A percentile compares a stretch with the other conserved stretches of the same genome.
These are phyloP conservation scores for Astrothelium subdiscretum DNA, from an alignment of 495 filamentous ascomycete species.

Conservation along the genomic window DNA sequence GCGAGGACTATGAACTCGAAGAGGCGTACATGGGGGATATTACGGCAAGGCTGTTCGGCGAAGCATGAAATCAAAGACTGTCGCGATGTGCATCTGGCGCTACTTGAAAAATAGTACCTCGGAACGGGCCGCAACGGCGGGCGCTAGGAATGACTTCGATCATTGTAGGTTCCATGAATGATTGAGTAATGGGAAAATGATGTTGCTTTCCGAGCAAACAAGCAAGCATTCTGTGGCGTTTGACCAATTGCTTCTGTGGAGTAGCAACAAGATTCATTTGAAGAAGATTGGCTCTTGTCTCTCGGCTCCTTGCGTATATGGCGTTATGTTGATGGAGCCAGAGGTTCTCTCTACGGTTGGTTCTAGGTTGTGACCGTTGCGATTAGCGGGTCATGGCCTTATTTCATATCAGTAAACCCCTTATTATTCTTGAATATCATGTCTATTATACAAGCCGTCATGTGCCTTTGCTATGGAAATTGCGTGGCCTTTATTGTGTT, in stretches of 20 bases:
- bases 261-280: neutral
- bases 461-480: neutral
- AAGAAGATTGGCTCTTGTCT: neutral
- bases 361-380: too few relatives aligned
- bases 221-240: neutral
- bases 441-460: neutral
- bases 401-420: neutral
- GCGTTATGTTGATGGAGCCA: too few relatives aligned
- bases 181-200: neutral
- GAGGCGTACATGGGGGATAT: constrained; percentile 84
- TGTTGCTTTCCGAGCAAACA: neutral
- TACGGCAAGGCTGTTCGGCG: constrained; percentile 71
- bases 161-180: neutral
- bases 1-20: constrained; percentile 71
- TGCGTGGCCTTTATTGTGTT: neutral
- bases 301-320: too few relatives aligned
- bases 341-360: too few relatives aligned
- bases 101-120: neutral
- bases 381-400: neutral
- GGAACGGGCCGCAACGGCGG: neutral
- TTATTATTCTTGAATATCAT: neutral
- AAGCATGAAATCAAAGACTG: constrained; percentile 20
- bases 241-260: neutral
- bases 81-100: neutral
- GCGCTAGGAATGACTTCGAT: neutral